Conservation (phyloP, 2,329 filamentous ascomycete species). For the Eutypa lata region DNA sequence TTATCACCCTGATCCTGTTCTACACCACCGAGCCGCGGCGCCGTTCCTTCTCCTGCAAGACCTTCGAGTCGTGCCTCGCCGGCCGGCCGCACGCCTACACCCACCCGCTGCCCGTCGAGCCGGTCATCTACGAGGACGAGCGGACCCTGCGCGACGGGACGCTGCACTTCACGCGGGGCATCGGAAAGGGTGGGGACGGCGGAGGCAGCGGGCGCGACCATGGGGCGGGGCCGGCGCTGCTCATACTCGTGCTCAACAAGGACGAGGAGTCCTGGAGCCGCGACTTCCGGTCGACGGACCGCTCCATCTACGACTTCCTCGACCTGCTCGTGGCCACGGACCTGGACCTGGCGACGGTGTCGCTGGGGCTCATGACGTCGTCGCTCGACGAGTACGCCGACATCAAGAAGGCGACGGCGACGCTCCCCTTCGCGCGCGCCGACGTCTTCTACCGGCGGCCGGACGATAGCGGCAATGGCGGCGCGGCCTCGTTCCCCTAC, state of each 20-base stretch:
- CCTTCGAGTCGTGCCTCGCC: constrained; percentile 19
- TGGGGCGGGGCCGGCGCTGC: constrained; percentile 16
- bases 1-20: constrained; percentile 20
- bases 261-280: constrained; percentile 25
- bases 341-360: constrained; percentile 21
- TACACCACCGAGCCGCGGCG: constrained; percentile 22
- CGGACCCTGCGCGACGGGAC: constrained; percentile 22
- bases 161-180: constrained; percentile 19
- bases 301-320: constrained; percentile 27
- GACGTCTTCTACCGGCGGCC: constrained; percentile 19
- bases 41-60: constrained; percentile 26
- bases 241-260: constrained; percentile 24
- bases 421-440: constrained; percentile 23
- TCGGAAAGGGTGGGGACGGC: not conserved
- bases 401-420: constrained; percentile 16
- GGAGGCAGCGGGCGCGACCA: not conserved
- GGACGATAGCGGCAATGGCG: constrained; percentile 12
- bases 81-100: constrained; percentile 18
- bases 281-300: constrained; percentile 23
- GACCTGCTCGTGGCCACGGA: constrained; percentile 23
- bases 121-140: constrained; percentile 14
- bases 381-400: constrained; percentile 22
- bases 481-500: constrained; percentile 11
- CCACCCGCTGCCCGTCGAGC: constrained; percentile 15
- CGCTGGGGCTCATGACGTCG: constrained; percentile 25